Base-by-base conservation (phyloP, 345 rosid genomes). In the Dovyalis caffra region DNA sequence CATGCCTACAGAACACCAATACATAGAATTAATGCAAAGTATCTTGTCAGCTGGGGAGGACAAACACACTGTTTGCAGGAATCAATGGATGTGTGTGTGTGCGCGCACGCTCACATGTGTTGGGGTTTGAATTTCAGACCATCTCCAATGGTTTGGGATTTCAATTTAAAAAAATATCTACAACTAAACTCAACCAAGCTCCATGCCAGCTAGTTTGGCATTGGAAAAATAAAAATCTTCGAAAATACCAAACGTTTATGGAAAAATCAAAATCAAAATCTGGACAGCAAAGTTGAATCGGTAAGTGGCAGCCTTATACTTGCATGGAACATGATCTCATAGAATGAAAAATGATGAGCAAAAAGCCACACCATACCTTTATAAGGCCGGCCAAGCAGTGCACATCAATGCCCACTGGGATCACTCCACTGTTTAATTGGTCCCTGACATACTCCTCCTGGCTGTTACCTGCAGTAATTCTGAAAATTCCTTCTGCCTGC, bases 341-440 rank as follows among this genome's bases (percentile, higher is more conserved):
- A 8, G 60, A 77, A 65, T 9, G 64, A 53, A 70, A 16, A n/a
- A 37, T 11, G 26, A 35, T 18, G 20, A 37, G 2, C 64, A 60
- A 64, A 69, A 51, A 28, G 31, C 33, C 33, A 3, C 53, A 38
- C 12, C 26, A 5, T 71, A 95, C 99, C 97, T 93, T 96, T 76
- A 96, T 96, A 66, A 96, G 95, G 82, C 97, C 95, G 16, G 98
- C 98, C 85, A 96, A 85, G 87, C 99, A 96, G 68, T 93, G 99
- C 33, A 90, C 90, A 69, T 96, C 98, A 38, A 93, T 86, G 58
- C 84, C 90, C 8, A 87, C 84, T 0, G 98, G 97, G 64, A 96
- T 76, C 65, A 89, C 77, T 82, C 99, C 99, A 68, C 86, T 78
- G 69, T 93, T 96, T 82, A 96, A 79, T 78, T 93, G 92, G 66